Base-by-base conservation (phyloP, 176 grass and related monocot genomes). In the Lolium perenne region DNA sequence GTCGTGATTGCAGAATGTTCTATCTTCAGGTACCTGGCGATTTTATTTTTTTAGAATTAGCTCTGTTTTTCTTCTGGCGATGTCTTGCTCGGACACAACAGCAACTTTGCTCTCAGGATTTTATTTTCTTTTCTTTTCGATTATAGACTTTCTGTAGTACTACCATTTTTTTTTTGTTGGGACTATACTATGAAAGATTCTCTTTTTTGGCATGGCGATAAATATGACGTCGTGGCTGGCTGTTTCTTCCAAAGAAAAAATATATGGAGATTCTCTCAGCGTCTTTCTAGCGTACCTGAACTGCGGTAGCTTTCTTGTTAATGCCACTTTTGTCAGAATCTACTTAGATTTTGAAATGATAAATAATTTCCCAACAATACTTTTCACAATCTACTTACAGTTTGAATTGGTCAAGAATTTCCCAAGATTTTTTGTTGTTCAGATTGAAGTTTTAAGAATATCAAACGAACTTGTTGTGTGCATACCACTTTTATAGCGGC, bases 261-360 rank as follows among this genome's bases (percentile, higher is more conserved):
- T 26, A 26, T 20, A 63, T 8, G 18, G 10, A 68, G 26, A 67
- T 58, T 51, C 4, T 59, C 10, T 57, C 20, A 29, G 56, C 25
- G 23, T 22, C 32, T 59, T 45, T 83, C 81, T 61, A 61, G 38
- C 43, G 14, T 74, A 67, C 29, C 45, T 74, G 79, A 50, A 83
- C 54, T 35, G 54, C 69, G 13, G 41, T 35, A 76, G 25, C 73
- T 48, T 23, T 16, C 25, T 5, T 76, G 8, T 50, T 50, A 15
- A 32, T 22, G 73, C 0, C 25, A 35, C 18, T 70, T 54, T 54
- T 54, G 23, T 74, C 45, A 50, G 71, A 74, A 74, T 53, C 29
- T 50, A 38, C 77, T 81, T 50, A 17, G 0, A 40, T 80, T 79
- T 61, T 59, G 4, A 38, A 58, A 17, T 43, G 41, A 43, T 43